Base-by-base conservation (phyloP, 768 basidiomycete species). In the Panaeolus cyanescens region DNA sequence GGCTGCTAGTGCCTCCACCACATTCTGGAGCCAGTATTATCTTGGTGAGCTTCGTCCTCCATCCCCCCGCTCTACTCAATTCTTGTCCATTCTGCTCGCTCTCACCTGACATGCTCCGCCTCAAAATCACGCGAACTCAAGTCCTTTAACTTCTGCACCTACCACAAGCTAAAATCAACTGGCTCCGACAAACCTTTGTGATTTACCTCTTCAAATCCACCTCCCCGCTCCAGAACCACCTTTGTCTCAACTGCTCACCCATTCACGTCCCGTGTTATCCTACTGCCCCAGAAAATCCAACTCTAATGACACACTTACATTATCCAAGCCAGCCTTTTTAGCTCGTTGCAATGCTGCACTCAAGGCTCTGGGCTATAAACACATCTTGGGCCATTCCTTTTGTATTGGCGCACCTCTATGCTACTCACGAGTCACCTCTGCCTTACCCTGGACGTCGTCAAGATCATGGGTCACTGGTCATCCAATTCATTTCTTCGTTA, bases 371-470 rank as follows among this genome's bases (percentile, higher is more conserved):
- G 62, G 65, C 7, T 67, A 56, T 10, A 65, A 66, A 0, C 31
- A 13, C 13, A 62, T 64, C n/a, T 61, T 70, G 0, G 76, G 74
- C 0, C 74, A 78, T 54, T 60, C 62, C 42, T 79, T 78, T 59
- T 65, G 68, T 0, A 79, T 78, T 25, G 75, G 77, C 0, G 77
- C 1, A 75, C 77, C 4, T 74, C 72, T 0, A 67, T 72, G n/a
- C 58, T 75, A 5, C 61, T 77, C 0, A 57, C 72, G 0, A n/a
- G n/a, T n/a, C n/a, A n/a, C n/a, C n/a, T 42, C 64, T 0, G 70
- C 74, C n/a, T 69, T 79, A 0, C 62, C 68, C 1, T 74, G 4
- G 68, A 75, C 20, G 61, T n/a, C n/a, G n/a, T n/a, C n/a, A n/a
- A n/a, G n/a, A n/a, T n/a, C n/a, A n/a, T n/a, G n/a, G n/a, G n/a